phyloP scores from a whole-genome alignment of 176 grass and related monocot genomes.

The Hsuehochloa calcarea region DNA sequence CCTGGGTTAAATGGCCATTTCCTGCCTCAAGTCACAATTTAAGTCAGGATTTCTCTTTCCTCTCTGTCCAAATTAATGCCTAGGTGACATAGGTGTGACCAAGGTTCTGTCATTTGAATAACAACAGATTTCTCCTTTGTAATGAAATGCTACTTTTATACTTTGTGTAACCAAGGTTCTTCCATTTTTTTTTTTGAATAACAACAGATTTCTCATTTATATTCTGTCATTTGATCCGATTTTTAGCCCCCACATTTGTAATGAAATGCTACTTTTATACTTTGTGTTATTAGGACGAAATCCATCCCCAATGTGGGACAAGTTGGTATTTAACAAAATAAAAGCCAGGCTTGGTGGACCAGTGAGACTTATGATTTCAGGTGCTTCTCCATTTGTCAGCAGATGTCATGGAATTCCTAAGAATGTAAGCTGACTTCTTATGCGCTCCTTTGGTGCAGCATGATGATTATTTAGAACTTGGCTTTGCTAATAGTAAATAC shows the following conservation, averaged over 20 bases:
- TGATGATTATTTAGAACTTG: conserved; percentile 31
- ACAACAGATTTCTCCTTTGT: not conserved
- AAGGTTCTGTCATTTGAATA: not conserved
- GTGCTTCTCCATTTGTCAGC: conserved; percentile 88
- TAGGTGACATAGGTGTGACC: not conserved
- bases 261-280: conserved; percentile 4
- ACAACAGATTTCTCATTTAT: not conserved
- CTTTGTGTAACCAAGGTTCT: not conserved
- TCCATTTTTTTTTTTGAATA: not conserved
- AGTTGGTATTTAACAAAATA: conserved; percentile 97
- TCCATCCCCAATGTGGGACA: conserved; percentile 93
- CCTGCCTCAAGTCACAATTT: no score
- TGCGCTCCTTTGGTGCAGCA: conserved; percentile 12
- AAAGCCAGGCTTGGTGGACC: conserved; percentile 85
- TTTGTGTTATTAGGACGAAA: conserved; percentile 53
- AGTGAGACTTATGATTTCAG: conserved; percentile 81
- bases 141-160: conserved; percentile 8
- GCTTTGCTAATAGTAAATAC: conserved; percentile 5
- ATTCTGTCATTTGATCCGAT: not conserved
- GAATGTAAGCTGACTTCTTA: conserved; percentile 65
- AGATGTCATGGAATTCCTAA: conserved; percentile 95
- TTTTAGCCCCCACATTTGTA: not conserved
- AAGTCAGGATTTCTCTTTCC: not conserved
- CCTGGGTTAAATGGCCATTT: not conserved
- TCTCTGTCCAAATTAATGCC: not conserved